Evolutionary conservation across 2,329 filamentous ascomycete species (phyloP), one percentile per base, ranked within the genome.

Genomic region (Chalaropsis thielavioides): DNA sequence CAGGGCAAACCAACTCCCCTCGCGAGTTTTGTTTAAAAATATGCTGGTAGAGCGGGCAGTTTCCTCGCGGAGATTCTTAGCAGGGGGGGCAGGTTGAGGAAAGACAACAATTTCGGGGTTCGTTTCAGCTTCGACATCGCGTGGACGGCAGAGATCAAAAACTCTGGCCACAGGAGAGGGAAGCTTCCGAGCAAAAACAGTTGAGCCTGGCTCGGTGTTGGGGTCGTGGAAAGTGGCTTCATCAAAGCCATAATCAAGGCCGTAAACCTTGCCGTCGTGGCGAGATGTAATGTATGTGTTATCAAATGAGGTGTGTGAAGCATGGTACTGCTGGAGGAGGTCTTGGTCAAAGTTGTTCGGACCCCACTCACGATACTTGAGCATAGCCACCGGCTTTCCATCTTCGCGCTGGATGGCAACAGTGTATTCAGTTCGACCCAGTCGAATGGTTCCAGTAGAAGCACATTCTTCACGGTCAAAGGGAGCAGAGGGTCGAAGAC

Each of bases 281-380:
- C 86, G 85, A 69, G 87, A 90, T 69, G 92, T 92, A 62, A 97
- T 87, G 75, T 97, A 96, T 68, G 88, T 88, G 69, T 89, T 86
- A 73, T 97, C 92, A 72, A 92, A 86, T 0, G 91, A 90, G 11
- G 79, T 76, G 15, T 82, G 82, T 17, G 63, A 58, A 44, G 63
- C 61, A 43, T 65, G 58, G 71, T 97, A 94, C 72, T 97, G 90
- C 61, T 83, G 83, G 70, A 90, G 86, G 6, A 99, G 83, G 72
- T 99, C 94, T 68, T 83, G 83, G 74, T 99, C 92, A 67, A 86
- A 89, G 67, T 88, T 95, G 74, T 99, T 99, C 15, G 92, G 89
- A 0, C 85, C 86, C 94, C 94, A 99, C 74, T 99, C 94, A 11
- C 90, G 88, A 72, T 95, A 99, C 69, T 85, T 92, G 69, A 99